Percentiles rank a stretch among this genome's conserved stretches.
Conservation (phyloP, 805 yeast species). For the Metschnikowia sp. region DNA sequence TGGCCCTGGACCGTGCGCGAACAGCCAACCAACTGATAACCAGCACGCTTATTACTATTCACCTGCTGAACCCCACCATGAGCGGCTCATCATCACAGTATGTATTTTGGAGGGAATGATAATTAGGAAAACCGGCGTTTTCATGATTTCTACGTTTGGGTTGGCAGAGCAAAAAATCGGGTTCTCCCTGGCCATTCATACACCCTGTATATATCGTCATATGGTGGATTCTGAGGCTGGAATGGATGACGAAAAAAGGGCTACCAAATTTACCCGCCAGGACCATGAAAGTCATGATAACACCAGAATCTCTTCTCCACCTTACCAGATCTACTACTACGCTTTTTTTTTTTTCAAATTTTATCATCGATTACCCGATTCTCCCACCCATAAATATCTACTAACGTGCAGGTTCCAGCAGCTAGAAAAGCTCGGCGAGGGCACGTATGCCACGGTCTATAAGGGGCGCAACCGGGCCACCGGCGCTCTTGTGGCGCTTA, state of each 20-base stretch:
- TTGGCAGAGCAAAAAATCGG: background rate
- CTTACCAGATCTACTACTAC: too few species aligned
- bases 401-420: constrained; percentile 38
- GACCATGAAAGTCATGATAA: too few species aligned
- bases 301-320: too few species aligned
- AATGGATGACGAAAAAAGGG: too few species aligned
- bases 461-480: constrained; percentile 84
- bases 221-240: background rate
- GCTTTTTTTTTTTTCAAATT: too few species aligned
- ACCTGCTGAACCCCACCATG: constrained; percentile 20
- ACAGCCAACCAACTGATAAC: too few species aligned
- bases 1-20: too few species aligned
- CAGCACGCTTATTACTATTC: too few species aligned
- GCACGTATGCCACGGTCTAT: constrained; percentile 98
- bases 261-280: too few species aligned
- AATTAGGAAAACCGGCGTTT: background rate
- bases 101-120: constrained; percentile 15
- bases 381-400: background rate
- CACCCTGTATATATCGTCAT: background rate
- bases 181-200: too few species aligned
- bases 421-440: constrained; percentile 87
- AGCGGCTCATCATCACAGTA: constrained; percentile 46
- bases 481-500: constrained; percentile 88
- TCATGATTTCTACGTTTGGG: background rate
- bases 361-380: too few species aligned